phyloP scores from a whole-genome alignment of 2,329 filamentous ascomycete genomes.

The Aspergillus japonicus region DNA sequence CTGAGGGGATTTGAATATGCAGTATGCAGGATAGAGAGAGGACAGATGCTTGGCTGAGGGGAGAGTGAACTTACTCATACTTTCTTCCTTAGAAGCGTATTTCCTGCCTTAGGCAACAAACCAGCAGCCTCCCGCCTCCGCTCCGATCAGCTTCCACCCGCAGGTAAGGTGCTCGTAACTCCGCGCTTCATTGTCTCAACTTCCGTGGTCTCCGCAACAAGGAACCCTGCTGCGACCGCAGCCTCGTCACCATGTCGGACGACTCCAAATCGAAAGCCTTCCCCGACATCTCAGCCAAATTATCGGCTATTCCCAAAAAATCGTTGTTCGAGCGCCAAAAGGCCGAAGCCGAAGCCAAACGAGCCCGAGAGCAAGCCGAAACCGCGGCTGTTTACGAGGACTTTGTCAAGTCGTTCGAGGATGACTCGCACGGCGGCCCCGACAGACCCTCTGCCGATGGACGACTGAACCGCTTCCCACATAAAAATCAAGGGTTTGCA shows the following conservation, averaged over 20 bases:
- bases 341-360: conserved; percentile 86
- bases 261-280: conserved; percentile 51
- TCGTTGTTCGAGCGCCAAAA: conserved; percentile 86
- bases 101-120: conserved; percentile 17
- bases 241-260: conserved; percentile 36
- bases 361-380: conserved; percentile 78
- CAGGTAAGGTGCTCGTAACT: conserved; percentile 4
- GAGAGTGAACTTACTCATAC: background rate
- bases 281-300: conserved; percentile 72
- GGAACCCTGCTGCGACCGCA: conserved; percentile 23
- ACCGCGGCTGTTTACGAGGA: conserved; percentile 83
- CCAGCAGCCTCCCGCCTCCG: conserved; percentile 16
- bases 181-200: conserved; percentile 5
- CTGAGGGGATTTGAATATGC: no score
- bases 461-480: conserved; percentile 28
- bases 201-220: conserved; percentile 5
- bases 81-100: no score
- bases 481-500: conserved; percentile 35
- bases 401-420: conserved; percentile 71
- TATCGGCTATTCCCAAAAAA: conserved; percentile 76
- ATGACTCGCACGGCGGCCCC: conserved; percentile 32
- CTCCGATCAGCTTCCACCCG: conserved; percentile 7
- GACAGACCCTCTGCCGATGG: conserved; percentile 23
- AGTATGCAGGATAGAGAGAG: background rate
- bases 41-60: background rate